A percentile compares a stretch with the other conserved stretches of the same genome.
Evolutionary conservation across 106 monocot genomes (phyloP).

Genomic region (Gastrodia elata): DNA sequence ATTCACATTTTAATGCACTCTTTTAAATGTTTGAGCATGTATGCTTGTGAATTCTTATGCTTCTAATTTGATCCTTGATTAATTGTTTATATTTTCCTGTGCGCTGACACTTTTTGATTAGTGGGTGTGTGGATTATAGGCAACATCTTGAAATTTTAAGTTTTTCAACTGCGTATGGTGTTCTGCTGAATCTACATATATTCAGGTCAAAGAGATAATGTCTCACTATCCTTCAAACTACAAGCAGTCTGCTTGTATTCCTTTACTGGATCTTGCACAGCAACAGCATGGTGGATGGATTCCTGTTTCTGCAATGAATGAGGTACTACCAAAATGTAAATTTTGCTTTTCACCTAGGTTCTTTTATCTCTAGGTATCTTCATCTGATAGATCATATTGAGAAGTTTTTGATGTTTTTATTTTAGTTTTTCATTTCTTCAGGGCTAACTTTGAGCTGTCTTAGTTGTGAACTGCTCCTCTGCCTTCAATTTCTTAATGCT

Average conservation of each 20-base stretch:
- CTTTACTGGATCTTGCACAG: constrained; percentile 87
- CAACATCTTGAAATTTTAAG: not conserved
- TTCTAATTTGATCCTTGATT: not conserved
- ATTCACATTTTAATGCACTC: not conserved
- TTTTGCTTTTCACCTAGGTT: not conserved
- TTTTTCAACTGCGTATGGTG: not conserved
- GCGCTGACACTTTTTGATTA: not conserved
- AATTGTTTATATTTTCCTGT: not conserved
- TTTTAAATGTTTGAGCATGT: not conserved
- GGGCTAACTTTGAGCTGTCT: not conserved
- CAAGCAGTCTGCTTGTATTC: constrained; percentile 94
- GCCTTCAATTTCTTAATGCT: not conserved
- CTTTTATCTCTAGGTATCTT: not conserved
- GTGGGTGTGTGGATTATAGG: not conserved
- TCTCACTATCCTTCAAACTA: constrained; percentile 98
- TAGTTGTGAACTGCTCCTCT: not conserved
- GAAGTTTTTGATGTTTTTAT: not conserved
- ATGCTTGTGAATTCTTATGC: not conserved
- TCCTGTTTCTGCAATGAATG: constrained; percentile 94
- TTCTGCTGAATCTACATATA: not conserved
- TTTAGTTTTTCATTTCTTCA: not conserved
- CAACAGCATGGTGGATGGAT: constrained; percentile 99
- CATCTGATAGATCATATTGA: not conserved
- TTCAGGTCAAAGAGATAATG: constrained; percentile 85
- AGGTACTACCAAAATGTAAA: constrained; percentile 31